Base-by-base conservation (phyloP, 1,284 basidiomycete genomes). In the Schizophyllum commune region DNA sequence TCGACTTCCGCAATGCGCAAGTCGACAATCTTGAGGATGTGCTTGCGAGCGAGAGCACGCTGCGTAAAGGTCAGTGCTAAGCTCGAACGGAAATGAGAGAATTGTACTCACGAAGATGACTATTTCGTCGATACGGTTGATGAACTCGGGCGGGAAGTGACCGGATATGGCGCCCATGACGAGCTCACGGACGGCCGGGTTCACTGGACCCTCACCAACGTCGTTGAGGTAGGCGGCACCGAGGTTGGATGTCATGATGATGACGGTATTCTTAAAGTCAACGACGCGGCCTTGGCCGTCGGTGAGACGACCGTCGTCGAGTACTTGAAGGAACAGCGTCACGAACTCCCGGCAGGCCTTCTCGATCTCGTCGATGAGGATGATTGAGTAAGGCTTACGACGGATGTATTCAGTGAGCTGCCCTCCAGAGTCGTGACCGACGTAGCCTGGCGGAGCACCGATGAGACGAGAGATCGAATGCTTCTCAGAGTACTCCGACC, bases 241-340 rank as follows among this genome's bases (percentile, higher is more conserved):
- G 33, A 98, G 82, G 72, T 98, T 98, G 60, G 92, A 94, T 3
- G 95, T 98, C 81, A 97, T 89, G 72, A 96, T 92, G 70, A 98
- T 93, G 68, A 96, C 92, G 1, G 92, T 92, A 71, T 94, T 96
- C 65, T 86, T 79, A 79, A 94, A 91, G 63, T 79, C 76, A 13
- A 60, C 53, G 22, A 89, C 77, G 62, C 89, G 83, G 21, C 91
- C 91, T 73, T 92, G 90, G 8, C 90, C 88, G 67, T 98, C 96
- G 17, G 94, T 97, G 65, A 98, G 79, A 58, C 88, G 86, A n/a
- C 96, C 96, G 68, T 98, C 96, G 68, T 98, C 96, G 61, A 98
- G 84, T 39, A 98, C 91, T 75, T 98, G 96, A 17, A 98, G 79
- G 74, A 98, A 92, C 56, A 98, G 81, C 52, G 93, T 96, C 65